These are phyloP conservation scores for Silene uniflora DNA, from an alignment of 148 eudicot genomes.

Conservation along the genomic window DNA sequence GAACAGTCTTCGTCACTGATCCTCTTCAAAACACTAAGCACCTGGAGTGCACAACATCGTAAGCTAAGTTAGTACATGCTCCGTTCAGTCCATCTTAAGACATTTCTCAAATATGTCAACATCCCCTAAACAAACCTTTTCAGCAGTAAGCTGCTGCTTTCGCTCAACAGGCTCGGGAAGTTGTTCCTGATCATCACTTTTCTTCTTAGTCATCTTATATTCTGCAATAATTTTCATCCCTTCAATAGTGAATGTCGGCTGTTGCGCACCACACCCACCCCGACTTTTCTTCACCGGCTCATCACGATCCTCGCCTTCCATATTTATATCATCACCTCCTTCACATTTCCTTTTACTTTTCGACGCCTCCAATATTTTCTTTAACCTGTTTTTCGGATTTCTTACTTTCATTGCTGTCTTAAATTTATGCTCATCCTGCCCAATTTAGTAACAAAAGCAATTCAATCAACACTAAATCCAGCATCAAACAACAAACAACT, in stretches of 20 bases:
- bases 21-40: constrained; percentile 61
- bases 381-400: constrained; percentile 84
- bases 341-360: constrained; percentile 91
- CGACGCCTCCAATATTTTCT: constrained; percentile 78
- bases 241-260: constrained; percentile 58
- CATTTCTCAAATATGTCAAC: not conserved
- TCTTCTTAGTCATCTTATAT: constrained; percentile 68
- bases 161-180: constrained; percentile 79
- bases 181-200: constrained; percentile 63
- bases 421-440: constrained; percentile 82
- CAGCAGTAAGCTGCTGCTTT: constrained; percentile 64
- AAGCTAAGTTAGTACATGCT: not conserved
- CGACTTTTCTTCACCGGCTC: constrained; percentile 49
- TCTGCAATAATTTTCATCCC: constrained; percentile 64
- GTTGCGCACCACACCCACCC: constrained; percentile 74
- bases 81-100: not conserved
- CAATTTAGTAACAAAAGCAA: not conserved
- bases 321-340: constrained; percentile 84
- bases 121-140: constrained; percentile 35
- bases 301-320: constrained; percentile 57
- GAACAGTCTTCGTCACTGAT: constrained; percentile 69
- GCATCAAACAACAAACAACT: not conserved
- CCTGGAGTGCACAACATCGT: constrained; percentile 31
- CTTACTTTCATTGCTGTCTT: constrained; percentile 80
- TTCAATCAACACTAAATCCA: not conserved